Percentiles rank a stretch among this genome's conserved stretches.
These are phyloP conservation scores for Madurella mycetomatis DNA, from an alignment of 2,329 filamentous ascomycete genomes.

Conservation along the genomic window DNA sequence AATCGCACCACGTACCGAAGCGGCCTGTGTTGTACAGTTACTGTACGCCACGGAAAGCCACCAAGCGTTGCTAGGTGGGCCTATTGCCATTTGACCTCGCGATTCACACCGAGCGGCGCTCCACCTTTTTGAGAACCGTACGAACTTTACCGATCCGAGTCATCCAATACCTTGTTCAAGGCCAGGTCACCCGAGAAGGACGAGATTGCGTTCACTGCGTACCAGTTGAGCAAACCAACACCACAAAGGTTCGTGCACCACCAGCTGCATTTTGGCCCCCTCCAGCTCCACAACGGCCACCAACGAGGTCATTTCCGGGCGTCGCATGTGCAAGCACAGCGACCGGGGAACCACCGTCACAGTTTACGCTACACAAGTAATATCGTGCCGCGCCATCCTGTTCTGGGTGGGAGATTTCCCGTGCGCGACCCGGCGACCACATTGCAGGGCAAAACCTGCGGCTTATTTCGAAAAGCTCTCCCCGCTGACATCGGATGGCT, in stretches of 20 bases:
- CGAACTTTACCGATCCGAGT: not conserved
- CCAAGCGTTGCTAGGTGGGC: not conserved
- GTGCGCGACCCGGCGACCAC: constrained; percentile 2
- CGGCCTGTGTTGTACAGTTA: no score
- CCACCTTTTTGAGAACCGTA: no score
- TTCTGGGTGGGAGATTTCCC: not conserved
- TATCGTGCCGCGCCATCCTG: constrained; percentile 17
- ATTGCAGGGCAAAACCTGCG: not conserved
- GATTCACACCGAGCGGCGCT: no score
- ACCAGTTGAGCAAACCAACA: constrained; percentile 2
- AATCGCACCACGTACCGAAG: not conserved
- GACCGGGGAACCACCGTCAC: constrained; percentile 8
- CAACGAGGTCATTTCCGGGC: not conserved
- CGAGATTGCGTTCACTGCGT: not conserved
- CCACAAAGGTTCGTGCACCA: constrained; percentile 12
- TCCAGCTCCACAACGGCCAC: no score
- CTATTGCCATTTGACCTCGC: no score
- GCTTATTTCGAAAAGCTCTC: not conserved
- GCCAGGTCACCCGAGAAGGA: not conserved
- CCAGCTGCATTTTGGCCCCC: not conserved
- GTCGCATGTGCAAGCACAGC: not conserved
- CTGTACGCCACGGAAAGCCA: constrained; percentile 1
- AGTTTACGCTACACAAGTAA: constrained; percentile 19
- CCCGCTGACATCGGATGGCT: no score
- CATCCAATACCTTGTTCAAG: not conserved